These are phyloP conservation scores for Ophiostoma sp. DNA, from an alignment of 2,329 filamentous ascomycete species.

Conservation along the genomic window DNA sequence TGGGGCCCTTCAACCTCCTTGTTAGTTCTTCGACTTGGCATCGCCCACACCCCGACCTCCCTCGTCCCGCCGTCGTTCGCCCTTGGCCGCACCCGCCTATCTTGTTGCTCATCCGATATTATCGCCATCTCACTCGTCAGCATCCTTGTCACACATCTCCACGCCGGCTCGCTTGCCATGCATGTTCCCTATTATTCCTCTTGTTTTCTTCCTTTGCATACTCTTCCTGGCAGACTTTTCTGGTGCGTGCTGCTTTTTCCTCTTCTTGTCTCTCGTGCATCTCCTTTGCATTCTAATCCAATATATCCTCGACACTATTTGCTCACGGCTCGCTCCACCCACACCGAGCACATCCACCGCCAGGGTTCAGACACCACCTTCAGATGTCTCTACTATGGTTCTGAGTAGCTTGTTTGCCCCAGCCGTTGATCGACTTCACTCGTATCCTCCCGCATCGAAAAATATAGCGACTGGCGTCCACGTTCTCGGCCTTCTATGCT, in stretches of 20 bases:
- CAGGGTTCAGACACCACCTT: too few species aligned
- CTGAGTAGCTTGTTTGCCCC: background rate
- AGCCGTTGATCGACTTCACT: background rate
- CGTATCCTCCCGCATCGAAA: background rate
- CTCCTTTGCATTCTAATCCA: background rate
- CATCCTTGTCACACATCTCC: background rate
- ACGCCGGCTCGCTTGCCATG: background rate
- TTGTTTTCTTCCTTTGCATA: background rate
- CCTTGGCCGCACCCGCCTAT: background rate
- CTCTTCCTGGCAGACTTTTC: background rate
- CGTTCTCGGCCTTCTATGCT: slow-evolving; percentile 9
- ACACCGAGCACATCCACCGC: background rate
- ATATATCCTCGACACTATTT: slow-evolving; percentile 4
- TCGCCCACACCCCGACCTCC: slow-evolving; percentile 3
- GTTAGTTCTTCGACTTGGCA: slow-evolving; percentile 6
- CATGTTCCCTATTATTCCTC: background rate
- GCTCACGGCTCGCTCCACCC: background rate
- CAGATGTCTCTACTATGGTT: too few species aligned
- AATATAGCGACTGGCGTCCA: background rate
- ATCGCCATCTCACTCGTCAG: slow-evolving; percentile 9
- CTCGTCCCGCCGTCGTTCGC: slow-evolving; percentile 3
- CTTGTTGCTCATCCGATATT: slow-evolving; percentile 11
- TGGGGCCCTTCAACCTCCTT: background rate
- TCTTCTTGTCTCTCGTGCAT: background rate
- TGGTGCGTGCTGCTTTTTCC: background rate